phyloP scores from a whole-genome alignment of 116 monocot species.

The Phalaenopsis hybrid region DNA sequence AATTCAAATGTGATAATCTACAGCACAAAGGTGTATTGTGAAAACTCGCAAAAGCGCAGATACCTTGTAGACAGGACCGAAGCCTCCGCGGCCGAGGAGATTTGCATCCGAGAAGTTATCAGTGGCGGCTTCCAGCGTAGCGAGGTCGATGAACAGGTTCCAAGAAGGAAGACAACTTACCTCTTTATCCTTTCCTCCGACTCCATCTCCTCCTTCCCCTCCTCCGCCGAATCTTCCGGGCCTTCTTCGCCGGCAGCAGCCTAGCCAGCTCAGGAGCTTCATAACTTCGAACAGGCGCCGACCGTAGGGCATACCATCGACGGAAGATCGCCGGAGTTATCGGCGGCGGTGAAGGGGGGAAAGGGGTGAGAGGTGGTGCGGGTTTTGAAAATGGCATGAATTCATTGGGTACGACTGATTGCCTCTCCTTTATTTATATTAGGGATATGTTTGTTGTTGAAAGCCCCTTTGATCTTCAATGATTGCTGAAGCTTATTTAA shows the following conservation, averaged over 20 bases:
- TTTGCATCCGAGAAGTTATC: slow-evolving; percentile 54
- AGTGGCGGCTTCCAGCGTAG: slow-evolving; percentile 50
- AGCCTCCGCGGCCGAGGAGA: slow-evolving; percentile 69
- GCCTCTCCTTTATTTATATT: too few species aligned
- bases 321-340: background rate
- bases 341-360: background rate
- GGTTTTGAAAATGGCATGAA: background rate
- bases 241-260: slow-evolving; percentile 10
- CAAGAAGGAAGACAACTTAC: slow-evolving; percentile 9
- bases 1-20: background rate
- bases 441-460: too few species aligned
- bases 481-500: too few species aligned
- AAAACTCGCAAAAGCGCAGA: background rate
- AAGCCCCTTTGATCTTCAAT: too few species aligned
- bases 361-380: background rate
- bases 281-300: background rate
- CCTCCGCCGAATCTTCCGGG: background rate
- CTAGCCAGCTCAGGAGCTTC: slow-evolving; percentile 14
- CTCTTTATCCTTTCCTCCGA: slow-evolving; percentile 12
- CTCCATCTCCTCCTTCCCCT: background rate
- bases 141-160: slow-evolving; percentile 30
- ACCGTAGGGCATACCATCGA: background rate
- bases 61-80: slow-evolving; percentile 81
- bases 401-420: background rate
- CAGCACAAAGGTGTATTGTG: background rate